phyloP scores from a whole-genome alignment of 2,329 filamentous ascomycete genomes.

The Alternaria arborescens region DNA sequence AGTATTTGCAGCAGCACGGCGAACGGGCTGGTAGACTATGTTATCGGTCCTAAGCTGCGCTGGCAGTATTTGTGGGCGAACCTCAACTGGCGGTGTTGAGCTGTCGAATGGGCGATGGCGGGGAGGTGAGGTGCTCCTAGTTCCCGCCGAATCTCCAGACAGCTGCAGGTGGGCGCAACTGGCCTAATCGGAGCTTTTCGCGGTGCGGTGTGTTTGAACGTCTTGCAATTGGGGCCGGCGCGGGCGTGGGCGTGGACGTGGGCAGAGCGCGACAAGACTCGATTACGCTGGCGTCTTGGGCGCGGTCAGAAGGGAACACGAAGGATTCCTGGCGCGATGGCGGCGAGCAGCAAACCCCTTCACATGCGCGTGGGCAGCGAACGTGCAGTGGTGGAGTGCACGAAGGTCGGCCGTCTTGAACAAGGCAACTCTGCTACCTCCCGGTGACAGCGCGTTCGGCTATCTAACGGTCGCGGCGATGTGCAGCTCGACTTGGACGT shows the following conservation, averaged over 20 bases:
- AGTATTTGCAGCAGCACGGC: neutral
- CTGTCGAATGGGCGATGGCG: slow-evolving; percentile 29
- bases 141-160: slow-evolving; percentile 15
- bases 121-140: slow-evolving; percentile 19
- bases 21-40: slow-evolving; percentile 10
- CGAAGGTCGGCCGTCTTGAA: neutral
- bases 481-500: slow-evolving; percentile 26
- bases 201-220: slow-evolving; percentile 15
- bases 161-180: slow-evolving; percentile 15
- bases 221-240: slow-evolving; percentile 2
- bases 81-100: slow-evolving; percentile 24
- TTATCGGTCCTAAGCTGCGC: slow-evolving; percentile 14
- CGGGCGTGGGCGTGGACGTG: neutral
- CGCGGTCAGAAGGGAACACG: slow-evolving; percentile 3
- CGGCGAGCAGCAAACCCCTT: slow-evolving; percentile 12
- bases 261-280: slow-evolving; percentile 13
- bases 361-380: slow-evolving; percentile 26
- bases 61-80: slow-evolving; percentile 18
- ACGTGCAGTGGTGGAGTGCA: slow-evolving; percentile 3
- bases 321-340: slow-evolving; percentile 6
- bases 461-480: slow-evolving; percentile 27
- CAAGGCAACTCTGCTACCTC: slow-evolving; percentile 5
- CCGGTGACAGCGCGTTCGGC: slow-evolving; percentile 17
- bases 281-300: slow-evolving; percentile 10
- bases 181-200: slow-evolving; percentile 5